phyloP scores from a whole-genome alignment of 1,284 basidiomycete genomes.

The Marasmius tenuissimus region DNA sequence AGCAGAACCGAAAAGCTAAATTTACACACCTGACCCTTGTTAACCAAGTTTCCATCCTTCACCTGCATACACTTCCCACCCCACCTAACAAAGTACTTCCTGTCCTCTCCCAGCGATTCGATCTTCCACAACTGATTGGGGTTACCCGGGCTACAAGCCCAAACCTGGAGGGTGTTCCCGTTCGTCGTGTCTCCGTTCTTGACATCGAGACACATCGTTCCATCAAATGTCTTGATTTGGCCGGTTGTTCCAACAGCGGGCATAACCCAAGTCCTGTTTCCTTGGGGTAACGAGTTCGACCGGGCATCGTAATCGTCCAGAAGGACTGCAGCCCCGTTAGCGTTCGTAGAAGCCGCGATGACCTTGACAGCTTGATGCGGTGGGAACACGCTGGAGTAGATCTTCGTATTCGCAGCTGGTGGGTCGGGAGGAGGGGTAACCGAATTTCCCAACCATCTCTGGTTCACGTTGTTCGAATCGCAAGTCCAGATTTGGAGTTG shows the following conservation, averaged over 20 bases:
- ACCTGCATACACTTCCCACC: not conserved
- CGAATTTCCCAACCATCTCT: not conserved
- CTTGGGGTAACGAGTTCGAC: not conserved
- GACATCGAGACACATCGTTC: slow-evolving; percentile 14
- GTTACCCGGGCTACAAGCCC: slow-evolving; percentile 9
- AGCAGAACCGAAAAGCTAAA: not conserved
- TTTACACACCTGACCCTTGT: not conserved
- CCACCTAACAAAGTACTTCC: not conserved
- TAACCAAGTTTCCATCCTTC: not conserved
- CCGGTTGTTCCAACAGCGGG: not conserved
- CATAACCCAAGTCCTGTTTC: not conserved
- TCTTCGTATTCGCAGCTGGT: not conserved
- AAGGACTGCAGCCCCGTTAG: not conserved
- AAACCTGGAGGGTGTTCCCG: slow-evolving; percentile 14
- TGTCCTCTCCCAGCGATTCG: not conserved
- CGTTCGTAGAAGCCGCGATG: not conserved
- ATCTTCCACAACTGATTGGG: not conserved
- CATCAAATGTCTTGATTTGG: not conserved
- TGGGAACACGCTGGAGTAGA: not conserved
- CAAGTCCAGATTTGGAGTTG: slow-evolving; percentile 1
- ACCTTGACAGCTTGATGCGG: not conserved
- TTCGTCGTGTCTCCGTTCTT: slow-evolving; percentile 10
- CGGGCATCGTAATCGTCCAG: not conserved
- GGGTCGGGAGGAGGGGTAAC: not conserved
- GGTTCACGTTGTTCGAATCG: not conserved